phyloP scores from a whole-genome alignment of 352 stramenopile genomes.

The Globisporangium carolinianum region DNA sequence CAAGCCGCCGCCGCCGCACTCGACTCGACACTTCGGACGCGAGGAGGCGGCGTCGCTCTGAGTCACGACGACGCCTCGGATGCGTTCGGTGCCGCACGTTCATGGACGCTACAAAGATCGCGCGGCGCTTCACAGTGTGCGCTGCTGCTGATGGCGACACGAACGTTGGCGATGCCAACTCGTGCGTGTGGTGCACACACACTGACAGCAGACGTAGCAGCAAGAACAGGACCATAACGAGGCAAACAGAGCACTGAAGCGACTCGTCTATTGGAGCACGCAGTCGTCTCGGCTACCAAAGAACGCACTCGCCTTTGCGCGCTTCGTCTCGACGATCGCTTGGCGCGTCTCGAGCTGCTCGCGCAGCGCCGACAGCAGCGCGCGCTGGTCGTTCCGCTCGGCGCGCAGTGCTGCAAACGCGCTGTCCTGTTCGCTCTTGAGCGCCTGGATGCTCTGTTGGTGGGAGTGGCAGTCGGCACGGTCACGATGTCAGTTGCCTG shows the following conservation, averaged over 20 bases:
- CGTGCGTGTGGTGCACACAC: neutral
- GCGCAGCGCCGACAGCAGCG: slow-evolving; percentile 34
- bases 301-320: slow-evolving; percentile 29
- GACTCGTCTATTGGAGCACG: slow-evolving; percentile 27
- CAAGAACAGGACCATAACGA: neutral
- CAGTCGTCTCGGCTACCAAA: slow-evolving; percentile 47
- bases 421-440: slow-evolving; percentile 58
- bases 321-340: slow-evolving; percentile 25
- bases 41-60: too few species aligned
- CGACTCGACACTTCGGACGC: too few species aligned
- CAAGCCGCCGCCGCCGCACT: too few species aligned
- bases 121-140: too few species aligned
- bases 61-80: too few species aligned
- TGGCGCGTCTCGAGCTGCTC: slow-evolving; percentile 53
- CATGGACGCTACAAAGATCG: too few species aligned
- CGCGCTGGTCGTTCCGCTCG: slow-evolving; percentile 44
- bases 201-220: neutral
- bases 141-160: too few species aligned
- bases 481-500: neutral
- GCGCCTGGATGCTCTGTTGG: slow-evolving; percentile 40
- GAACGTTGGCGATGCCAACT: neutral
- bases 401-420: slow-evolving; percentile 36
- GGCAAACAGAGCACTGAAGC: neutral
- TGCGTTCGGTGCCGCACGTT: too few species aligned
- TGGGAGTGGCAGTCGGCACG: neutral